Percentiles rank a stretch among this genome's conserved stretches.
Conservation (phyloP, 495 filamentous ascomycete genomes). For the Peziza echinospora region DNA sequence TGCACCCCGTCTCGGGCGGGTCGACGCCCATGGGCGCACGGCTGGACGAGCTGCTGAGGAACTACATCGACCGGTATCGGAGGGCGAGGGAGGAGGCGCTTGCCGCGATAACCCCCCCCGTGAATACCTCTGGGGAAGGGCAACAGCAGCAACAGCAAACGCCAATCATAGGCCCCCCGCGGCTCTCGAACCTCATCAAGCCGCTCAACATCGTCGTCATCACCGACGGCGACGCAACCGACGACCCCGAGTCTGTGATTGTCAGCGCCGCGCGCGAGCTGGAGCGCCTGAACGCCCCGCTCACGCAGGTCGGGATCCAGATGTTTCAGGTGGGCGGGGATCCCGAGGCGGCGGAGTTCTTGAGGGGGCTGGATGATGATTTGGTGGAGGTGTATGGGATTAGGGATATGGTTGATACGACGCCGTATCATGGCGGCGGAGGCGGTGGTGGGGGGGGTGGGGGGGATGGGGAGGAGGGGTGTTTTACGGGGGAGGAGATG, state of each 20-base stretch:
- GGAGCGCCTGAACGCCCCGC: constrained; percentile 46
- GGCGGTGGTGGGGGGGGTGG: no score
- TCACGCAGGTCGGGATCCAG: constrained; percentile 83
- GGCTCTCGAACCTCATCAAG: constrained; percentile 22
- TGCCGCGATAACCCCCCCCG: not conserved
- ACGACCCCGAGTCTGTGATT: constrained; percentile 57
- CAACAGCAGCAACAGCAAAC: not conserved
- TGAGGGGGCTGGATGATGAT: constrained; percentile 61
- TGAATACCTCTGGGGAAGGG: not conserved
- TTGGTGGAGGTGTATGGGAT: constrained; percentile 34
- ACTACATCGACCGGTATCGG: constrained; percentile 33
- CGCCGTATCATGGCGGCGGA: constrained; percentile 5
- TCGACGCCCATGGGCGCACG: constrained; percentile 57
- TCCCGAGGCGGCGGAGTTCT: constrained; percentile 32
- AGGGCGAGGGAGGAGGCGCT: not conserved
- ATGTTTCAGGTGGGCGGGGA: constrained; percentile 41
- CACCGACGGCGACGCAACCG: constrained; percentile 71
- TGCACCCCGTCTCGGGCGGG: constrained; percentile 32
- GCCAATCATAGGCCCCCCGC: not conserved
- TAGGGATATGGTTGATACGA: constrained; percentile 84
- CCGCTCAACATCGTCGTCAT: constrained; percentile 87
- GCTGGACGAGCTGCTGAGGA: constrained; percentile 48
- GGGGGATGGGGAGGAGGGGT: no score
- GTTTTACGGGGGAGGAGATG: constrained; percentile 11
- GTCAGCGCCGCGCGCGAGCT: constrained; percentile 43